Percentiles rank a stretch among this genome's conserved stretches.
Evolutionary conservation across 306 rosid species (phyloP).

Genomic region (Rubus parviflorus): DNA sequence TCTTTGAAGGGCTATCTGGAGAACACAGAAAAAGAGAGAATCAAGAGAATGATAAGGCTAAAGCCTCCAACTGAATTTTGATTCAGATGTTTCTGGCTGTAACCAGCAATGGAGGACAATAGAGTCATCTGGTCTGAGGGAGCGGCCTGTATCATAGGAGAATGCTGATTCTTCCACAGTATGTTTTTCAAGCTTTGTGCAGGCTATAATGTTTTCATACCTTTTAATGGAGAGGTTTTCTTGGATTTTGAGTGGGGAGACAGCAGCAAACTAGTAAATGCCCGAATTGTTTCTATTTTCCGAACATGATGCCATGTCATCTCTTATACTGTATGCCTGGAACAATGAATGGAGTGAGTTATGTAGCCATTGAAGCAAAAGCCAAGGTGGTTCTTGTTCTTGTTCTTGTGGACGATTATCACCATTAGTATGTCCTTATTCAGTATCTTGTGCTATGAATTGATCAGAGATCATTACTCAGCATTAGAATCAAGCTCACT

Average conservation of each 20-base stretch:
- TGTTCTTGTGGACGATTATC: neutral
- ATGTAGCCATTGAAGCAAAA: neutral
- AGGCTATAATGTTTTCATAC: neutral
- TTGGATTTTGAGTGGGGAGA: neutral
- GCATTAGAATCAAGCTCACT: no score
- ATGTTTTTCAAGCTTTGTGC: neutral
- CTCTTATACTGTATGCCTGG: neutral
- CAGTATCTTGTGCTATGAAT: no score
- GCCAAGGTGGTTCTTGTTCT: neutral
- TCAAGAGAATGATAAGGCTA: slow-evolving; percentile 81
- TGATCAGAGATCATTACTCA: no score
- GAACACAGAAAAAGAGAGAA: slow-evolving; percentile 84
- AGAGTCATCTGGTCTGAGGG: neutral
- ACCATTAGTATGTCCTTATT: no score
- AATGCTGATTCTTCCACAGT: neutral
- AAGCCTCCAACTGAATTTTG: slow-evolving; percentile 86
- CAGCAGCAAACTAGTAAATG: neutral
- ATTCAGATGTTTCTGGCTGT: slow-evolving; percentile 3
- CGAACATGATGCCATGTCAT: neutral
- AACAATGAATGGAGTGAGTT: neutral
- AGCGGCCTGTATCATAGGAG: neutral
- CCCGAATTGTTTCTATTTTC: neutral
- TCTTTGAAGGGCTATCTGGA: slow-evolving; percentile 74
- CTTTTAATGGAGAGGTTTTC: neutral
- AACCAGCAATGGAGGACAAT: neutral